Base-by-base conservation (phyloP, 1,284 basidiomycete species). In the Somion occarium region DNA sequence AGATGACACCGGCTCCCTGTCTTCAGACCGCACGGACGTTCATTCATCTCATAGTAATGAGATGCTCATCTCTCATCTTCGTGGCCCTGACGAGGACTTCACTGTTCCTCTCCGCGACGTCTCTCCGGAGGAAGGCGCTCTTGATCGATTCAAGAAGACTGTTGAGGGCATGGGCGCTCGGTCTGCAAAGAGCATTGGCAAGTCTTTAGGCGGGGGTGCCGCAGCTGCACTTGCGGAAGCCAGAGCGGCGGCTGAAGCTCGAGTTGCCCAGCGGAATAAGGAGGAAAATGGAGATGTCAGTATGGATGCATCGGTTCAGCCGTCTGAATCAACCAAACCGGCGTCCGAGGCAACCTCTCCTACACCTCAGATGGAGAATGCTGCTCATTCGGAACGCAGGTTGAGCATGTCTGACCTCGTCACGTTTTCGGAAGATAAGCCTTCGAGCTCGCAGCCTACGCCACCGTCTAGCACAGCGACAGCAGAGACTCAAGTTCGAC, bases 221-320 rank as follows among this genome's bases (percentile, higher is more conserved):
- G 80, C 75, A 2, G 79, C 74, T 19, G 83, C 81, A 18, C 73
- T 88, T 13, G 85, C 84, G 5, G 82, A 87, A 65, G 85, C 85
- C 9, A 73, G 78, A 50, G 83, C 83, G 2, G 80, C 80, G 42
- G 87, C 87, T 3, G 83, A 88, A 62, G 85, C 82, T 3, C 75
- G 78, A 51, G 74, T 90, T 12, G 85, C 81, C 1, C 77, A 88
- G 60, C 70, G 84, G 41, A 70, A 78, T 56, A 78, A 79, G 62
- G 65, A 71, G 39, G 72, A 74, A 30, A 46, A 56, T 34, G 53
- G 50, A 4, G 51, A 48, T 20, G 47, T 52, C 3, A 39, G 42
- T 27, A 27, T 50, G 0, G 23, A 48, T 11, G 26, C 45, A 4
- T 7, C 18, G 5, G 25, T 26, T 22, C 9, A 22, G 13, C 12